Conservation (phyloP, 495 filamentous ascomycete genomes). For the Penicillium paxilli region DNA sequence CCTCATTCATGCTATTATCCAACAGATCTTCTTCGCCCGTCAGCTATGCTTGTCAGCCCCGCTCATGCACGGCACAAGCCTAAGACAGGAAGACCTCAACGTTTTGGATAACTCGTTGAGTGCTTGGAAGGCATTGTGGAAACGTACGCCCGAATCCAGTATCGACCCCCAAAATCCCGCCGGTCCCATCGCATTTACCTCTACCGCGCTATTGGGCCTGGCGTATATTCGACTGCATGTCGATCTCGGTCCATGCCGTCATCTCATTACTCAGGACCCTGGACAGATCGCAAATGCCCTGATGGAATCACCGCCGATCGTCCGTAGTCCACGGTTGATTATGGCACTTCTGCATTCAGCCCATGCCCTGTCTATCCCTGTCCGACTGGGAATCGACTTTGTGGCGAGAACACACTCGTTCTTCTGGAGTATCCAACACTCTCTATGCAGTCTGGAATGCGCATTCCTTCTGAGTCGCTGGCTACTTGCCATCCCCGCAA, state of each 20-base stretch:
- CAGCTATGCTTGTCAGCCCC: slow-evolving; percentile 49
- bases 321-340: slow-evolving; percentile 47
- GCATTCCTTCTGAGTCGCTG: slow-evolving; percentile 55
- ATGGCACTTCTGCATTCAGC: slow-evolving; percentile 54
- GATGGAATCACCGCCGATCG: slow-evolving; percentile 39
- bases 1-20: slow-evolving; percentile 53
- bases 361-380: slow-evolving; percentile 54
- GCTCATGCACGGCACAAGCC: slow-evolving; percentile 41
- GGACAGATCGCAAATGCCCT: slow-evolving; percentile 43
- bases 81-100: slow-evolving; percentile 46
- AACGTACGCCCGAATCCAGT: slow-evolving; percentile 51
- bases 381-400: slow-evolving; percentile 53
- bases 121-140: slow-evolving; percentile 55
- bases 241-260: slow-evolving; percentile 46
- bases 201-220: slow-evolving; percentile 53
- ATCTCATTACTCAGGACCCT: slow-evolving; percentile 49
- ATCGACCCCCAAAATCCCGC: slow-evolving; percentile 54
- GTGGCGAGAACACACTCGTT: slow-evolving; percentile 54
- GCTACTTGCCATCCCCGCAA: slow-evolving; percentile 49
- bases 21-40: slow-evolving; percentile 54
- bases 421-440: slow-evolving; percentile 58
- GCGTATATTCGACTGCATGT: slow-evolving; percentile 55
- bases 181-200: slow-evolving; percentile 55
- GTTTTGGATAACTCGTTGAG: slow-evolving; percentile 44
- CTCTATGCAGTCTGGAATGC: slow-evolving; percentile 55